Evolutionary conservation across 768 basidiomycete species (phyloP).

Genomic region (Mycena maculata): DNA sequence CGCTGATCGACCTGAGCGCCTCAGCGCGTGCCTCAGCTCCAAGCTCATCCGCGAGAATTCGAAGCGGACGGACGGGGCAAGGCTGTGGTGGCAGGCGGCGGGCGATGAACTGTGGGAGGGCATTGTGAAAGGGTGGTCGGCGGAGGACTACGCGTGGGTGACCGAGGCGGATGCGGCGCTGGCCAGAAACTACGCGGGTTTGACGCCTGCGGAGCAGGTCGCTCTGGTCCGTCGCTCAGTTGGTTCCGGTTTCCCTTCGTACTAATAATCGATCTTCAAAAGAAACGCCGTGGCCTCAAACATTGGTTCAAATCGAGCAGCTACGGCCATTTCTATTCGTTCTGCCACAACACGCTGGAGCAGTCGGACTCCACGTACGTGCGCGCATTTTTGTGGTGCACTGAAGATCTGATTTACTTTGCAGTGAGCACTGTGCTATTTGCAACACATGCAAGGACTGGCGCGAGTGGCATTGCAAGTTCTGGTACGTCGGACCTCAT

Average conservation of each 20-base stretch:
- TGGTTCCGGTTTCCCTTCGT: background rate
- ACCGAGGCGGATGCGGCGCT: background rate
- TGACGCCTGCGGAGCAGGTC: background rate
- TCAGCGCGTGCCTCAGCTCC: too few relatives aligned
- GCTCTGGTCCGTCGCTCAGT: background rate
- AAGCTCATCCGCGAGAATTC: too few relatives aligned
- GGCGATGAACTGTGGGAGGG: background rate
- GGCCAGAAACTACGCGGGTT: background rate
- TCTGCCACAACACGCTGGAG: slow-evolving; percentile 2
- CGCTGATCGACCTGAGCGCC: too few relatives aligned
- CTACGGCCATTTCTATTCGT: slow-evolving; percentile 2
- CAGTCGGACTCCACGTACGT: slow-evolving; percentile 6
- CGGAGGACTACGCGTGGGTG: background rate
- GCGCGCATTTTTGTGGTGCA: background rate
- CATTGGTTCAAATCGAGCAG: background rate
- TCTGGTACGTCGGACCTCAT: background rate
- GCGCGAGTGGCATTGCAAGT: background rate
- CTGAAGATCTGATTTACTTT: background rate
- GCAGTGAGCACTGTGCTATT: background rate
- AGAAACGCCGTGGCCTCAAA: slow-evolving; percentile 5
- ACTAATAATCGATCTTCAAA: background rate
- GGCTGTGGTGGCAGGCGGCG: background rate
- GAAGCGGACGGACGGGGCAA: too few relatives aligned
- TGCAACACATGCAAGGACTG: background rate
- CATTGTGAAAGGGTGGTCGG: background rate